Percentiles rank a stretch among this genome's conserved stretches.
Evolutionary conservation across 768 basidiomycete genomes (phyloP).

Genomic region (Boletus subcaerulescens): DNA sequence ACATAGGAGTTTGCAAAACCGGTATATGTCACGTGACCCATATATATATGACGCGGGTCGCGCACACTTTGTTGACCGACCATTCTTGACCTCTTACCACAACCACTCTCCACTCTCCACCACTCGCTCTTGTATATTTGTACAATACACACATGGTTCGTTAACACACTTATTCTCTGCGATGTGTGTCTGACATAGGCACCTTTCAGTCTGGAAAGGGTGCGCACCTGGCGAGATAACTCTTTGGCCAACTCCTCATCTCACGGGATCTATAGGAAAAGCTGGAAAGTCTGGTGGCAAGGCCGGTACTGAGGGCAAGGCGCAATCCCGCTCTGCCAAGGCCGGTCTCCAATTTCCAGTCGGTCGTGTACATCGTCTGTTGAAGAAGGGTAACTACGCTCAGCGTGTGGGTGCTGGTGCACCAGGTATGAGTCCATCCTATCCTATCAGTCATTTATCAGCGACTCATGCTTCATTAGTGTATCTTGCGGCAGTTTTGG

Average conservation of each 20-base stretch:
- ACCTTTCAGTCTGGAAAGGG: conserved; percentile 31
- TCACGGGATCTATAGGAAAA: conserved; percentile 36
- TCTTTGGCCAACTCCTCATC: conserved; percentile 4
- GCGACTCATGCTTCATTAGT: conserved; percentile 39
- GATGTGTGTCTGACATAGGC: conserved; percentile 2
- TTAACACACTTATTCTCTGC: background rate
- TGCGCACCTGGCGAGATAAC: conserved; percentile 4
- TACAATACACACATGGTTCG: conserved; percentile 27
- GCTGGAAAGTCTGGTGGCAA: conserved; percentile 53
- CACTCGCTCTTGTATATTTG: conserved; percentile 17
- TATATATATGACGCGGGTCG: conserved; percentile 35
- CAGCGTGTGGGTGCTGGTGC: conserved; percentile 89
- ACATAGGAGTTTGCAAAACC: background rate
- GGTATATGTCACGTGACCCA: conserved; percentile 26
- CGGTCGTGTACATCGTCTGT: conserved; percentile 87
- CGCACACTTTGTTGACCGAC: conserved; percentile 31
- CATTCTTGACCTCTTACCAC: conserved; percentile 31
- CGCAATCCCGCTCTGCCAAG: conserved; percentile 69
- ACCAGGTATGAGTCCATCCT: conserved; percentile 47
- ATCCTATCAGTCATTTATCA: conserved; percentile 9
- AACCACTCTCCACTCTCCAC: conserved; percentile 11
- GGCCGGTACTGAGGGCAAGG: conserved; percentile 47
- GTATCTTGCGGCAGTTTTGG: conserved; percentile 87
- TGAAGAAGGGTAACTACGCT: conserved; percentile 87
- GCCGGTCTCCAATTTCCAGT: conserved; percentile 84